Percentiles rank a stretch among this genome's conserved stretches.
phyloP scores from a whole-genome alignment of 1,284 basidiomycete genomes.

The Austropuccinia psidii region DNA sequence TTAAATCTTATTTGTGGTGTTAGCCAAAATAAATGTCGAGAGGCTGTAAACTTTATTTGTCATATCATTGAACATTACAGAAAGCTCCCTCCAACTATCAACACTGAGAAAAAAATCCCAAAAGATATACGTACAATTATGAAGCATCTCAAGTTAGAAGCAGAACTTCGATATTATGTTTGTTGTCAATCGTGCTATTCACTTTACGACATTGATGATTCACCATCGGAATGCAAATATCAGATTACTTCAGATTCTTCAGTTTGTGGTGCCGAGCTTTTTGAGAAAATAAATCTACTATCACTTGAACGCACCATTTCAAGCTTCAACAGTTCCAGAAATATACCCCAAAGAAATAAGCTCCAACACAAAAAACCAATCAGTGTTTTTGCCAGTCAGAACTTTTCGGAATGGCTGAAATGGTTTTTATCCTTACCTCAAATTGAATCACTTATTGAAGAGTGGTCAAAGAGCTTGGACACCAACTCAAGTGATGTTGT shows the following conservation, averaged over 20 bases:
- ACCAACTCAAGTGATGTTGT: too few species aligned
- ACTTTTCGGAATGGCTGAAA: not conserved
- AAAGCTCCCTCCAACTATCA: not conserved
- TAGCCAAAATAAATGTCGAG: slow-evolving; percentile 3
- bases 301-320: not conserved
- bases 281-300: not conserved
- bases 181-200: slow-evolving; percentile 1
- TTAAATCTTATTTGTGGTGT: slow-evolving; percentile 9
- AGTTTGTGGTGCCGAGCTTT: not conserved
- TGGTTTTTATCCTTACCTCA: slow-evolving; percentile 1
- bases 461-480: not conserved
- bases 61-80: not conserved
- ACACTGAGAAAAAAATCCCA: not conserved
- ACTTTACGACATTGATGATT: not conserved
- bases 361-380: not conserved
- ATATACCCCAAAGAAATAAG: not conserved
- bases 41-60: not conserved
- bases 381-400: not conserved
- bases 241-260: not conserved
- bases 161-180: not conserved
- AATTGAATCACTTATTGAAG: not conserved
- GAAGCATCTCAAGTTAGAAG: not conserved
- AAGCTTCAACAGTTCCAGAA: not conserved
- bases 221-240: slow-evolving; percentile 1
- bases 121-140: slow-evolving; percentile 6